Conservation (phyloP, 1,284 basidiomycete genomes). For the Singerocomus rubriflavus region DNA sequence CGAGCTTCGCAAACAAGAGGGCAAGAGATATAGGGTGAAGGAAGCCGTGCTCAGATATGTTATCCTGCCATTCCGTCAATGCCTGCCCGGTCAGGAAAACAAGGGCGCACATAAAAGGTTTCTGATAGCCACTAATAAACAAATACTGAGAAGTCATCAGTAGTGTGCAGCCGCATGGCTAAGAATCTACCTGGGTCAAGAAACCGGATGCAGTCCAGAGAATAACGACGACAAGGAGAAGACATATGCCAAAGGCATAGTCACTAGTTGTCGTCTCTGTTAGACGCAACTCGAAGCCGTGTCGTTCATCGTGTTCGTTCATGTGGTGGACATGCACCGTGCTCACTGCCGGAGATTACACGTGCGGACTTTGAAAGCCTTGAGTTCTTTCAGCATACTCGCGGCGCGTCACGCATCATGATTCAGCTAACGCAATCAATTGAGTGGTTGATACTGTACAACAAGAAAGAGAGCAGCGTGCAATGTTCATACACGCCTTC, state of each 20-base stretch:
- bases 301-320: conserved; percentile 19
- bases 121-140: conserved; percentile 68
- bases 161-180: conserved; percentile 1
- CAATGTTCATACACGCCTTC: conserved; percentile 14
- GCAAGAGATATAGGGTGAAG: conserved; percentile 88
- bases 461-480: background rate
- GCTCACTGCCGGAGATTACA: background rate
- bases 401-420: background rate
- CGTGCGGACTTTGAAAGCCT: conserved; percentile 4
- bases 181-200: conserved; percentile 62
- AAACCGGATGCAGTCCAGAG: conserved; percentile 84
- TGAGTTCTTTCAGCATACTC: too few species aligned
- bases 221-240: conserved; percentile 77
- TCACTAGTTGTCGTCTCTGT: conserved; percentile 37
- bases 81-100: background rate
- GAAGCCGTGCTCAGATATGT: conserved; percentile 88
- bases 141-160: conserved; percentile 47
- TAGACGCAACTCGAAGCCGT: conserved; percentile 8
- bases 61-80: conserved; percentile 44
- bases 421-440: background rate
- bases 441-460: conserved; percentile 1
- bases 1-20: conserved; percentile 50
- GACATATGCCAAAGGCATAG: conserved; percentile 67
- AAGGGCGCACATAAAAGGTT: conserved; percentile 72
- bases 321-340: conserved; percentile 13